phyloP scores from a whole-genome alignment of 2,329 filamentous ascomycete genomes.

The Neonectria neomacrospora region DNA sequence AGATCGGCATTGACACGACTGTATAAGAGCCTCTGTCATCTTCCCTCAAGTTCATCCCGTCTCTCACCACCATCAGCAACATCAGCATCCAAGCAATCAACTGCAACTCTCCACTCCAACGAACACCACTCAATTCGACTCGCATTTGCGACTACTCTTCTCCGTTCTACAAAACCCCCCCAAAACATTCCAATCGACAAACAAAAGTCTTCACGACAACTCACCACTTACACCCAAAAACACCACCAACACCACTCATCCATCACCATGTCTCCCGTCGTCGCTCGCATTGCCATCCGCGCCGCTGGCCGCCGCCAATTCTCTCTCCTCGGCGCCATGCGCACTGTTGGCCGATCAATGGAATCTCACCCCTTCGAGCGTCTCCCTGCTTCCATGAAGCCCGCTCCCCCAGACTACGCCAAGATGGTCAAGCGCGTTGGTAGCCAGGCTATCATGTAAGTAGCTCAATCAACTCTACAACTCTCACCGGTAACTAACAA shows the following conservation, averaged over 20 bases:
- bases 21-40: slow-evolving; percentile 40
- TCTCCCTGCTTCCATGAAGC: slow-evolving; percentile 42
- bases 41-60: slow-evolving; percentile 32
- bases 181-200: slow-evolving; percentile 15
- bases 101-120: slow-evolving; percentile 36
- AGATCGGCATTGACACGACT: slow-evolving; percentile 31
- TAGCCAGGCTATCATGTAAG: slow-evolving; percentile 49
- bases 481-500: slow-evolving; percentile 23
- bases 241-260: slow-evolving; percentile 30
- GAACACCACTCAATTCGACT: slow-evolving; percentile 38
- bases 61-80: slow-evolving; percentile 38
- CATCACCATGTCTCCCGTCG: slow-evolving; percentile 45
- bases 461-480: slow-evolving; percentile 12
- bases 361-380: slow-evolving; percentile 53
- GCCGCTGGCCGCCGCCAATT: slow-evolving; percentile 48
- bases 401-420: slow-evolving; percentile 48
- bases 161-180: slow-evolving; percentile 7
- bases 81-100: slow-evolving; percentile 31
- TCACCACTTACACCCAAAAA: slow-evolving; percentile 34
- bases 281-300: slow-evolving; percentile 46
- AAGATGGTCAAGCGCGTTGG: slow-evolving; percentile 48
- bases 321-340: slow-evolving; percentile 49
- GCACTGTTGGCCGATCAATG: slow-evolving; percentile 48
- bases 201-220: slow-evolving; percentile 20
- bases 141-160: slow-evolving; percentile 29